A percentile compares a stretch with the other conserved stretches of the same genome.
phyloP scores from a whole-genome alignment of 805 yeast genomes.

The Ogataea pignaliae region DNA sequence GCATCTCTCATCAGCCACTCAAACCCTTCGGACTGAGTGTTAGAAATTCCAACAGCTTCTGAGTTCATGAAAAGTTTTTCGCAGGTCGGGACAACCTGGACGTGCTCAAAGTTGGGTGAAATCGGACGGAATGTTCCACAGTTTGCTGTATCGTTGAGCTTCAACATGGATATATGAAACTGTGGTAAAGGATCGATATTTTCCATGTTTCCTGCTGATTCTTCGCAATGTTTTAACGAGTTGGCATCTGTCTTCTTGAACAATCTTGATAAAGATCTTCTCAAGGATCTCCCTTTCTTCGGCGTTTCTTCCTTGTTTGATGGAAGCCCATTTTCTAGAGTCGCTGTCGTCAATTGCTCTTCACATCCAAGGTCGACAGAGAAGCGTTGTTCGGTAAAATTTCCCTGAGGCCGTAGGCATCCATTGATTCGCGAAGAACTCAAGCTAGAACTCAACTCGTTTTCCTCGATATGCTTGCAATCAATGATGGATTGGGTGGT shows the following conservation, averaged over 20 bases:
- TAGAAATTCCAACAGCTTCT: slow-evolving; percentile 9
- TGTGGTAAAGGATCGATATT: not conserved
- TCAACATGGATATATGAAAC: slow-evolving; percentile 3
- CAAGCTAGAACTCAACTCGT: too few relatives aligned
- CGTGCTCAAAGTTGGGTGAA: slow-evolving; percentile 12
- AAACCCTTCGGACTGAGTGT: slow-evolving; percentile 19
- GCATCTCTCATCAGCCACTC: slow-evolving; percentile 7
- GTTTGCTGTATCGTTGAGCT: slow-evolving; percentile 11
- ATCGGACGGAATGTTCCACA: slow-evolving; percentile 9
- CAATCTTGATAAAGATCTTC: slow-evolving; percentile 12
- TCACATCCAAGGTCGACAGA: too few relatives aligned
- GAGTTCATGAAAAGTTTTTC: slow-evolving; percentile 7
- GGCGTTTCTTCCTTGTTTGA: not conserved
- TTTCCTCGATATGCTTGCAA: too few relatives aligned
- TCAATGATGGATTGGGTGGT: too few relatives aligned
- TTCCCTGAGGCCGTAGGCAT: too few relatives aligned
- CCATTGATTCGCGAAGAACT: too few relatives aligned
- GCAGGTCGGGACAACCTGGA: slow-evolving; percentile 12
- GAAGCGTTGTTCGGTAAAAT: too few relatives aligned
- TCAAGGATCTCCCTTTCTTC: not conserved
- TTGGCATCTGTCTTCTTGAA: slow-evolving; percentile 7
- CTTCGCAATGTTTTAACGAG: not conserved
- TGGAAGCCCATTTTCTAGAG: not conserved
- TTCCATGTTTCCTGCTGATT: not conserved
- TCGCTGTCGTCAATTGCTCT: too few relatives aligned